Base-by-base conservation (phyloP, 176 grass and related monocot species). In the Aegilops sharonensis region DNA sequence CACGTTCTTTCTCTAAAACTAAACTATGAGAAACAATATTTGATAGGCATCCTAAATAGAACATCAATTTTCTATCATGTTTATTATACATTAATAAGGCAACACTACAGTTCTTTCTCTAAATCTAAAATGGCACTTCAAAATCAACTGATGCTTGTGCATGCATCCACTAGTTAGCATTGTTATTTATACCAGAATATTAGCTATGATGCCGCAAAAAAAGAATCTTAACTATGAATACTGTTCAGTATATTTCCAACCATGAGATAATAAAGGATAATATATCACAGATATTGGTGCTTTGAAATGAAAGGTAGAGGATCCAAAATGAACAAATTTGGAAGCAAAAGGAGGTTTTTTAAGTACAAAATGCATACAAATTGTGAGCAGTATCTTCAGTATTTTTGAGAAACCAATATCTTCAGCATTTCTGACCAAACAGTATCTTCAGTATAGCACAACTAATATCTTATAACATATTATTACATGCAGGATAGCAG, bases 401-500 rank as follows among this genome's bases (percentile, higher is more conserved):
- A 62, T 21, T 59, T 59, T 59, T 20, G 54, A 59, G 54, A 59
- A 59, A 59, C 7, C 54, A 59, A 59, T 59, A 59, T 59, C 17
- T 59, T 59, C 54, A 59, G 54, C 54, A 59, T 59, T 59, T 59
- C 54, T 59, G 54, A 59, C 50, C 2, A 54, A 18, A 18, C 35
- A 34, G 4, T 47, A 50, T 62, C 35, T 54, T 36, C n/a, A 80
- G 42, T 27, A 62, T 21, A 48, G 21, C 73, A 37, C 23, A 40
- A 48, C 59, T 61, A 68, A 15, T 74, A 68, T 74, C 0, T 59
- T 65, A 66, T 47, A 56, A 5, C n/a, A 31, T 7, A 65, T 84
- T 54, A 63, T 24, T 64, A 66, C 5, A 72, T 68, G 45, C 21
- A 35, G 62, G 74, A 21, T 65, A 75, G n/a, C 47, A 86, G 79